Evolutionary conservation across 768 basidiomycete genomes (phyloP).

Genomic region (Mycena belliarum): DNA sequence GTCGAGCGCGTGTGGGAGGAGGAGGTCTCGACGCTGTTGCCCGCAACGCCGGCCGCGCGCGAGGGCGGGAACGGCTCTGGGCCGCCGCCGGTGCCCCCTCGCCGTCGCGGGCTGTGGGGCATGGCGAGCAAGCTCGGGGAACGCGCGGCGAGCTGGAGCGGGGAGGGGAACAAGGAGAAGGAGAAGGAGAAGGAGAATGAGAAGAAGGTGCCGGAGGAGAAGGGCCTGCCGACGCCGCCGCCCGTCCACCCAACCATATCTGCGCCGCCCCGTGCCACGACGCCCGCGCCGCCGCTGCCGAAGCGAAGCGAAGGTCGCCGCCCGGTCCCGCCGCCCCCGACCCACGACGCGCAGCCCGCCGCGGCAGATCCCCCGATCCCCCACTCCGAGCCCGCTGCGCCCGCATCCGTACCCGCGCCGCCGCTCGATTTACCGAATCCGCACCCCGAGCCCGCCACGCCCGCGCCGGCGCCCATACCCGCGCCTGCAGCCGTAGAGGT

Average conservation of each 20-base stretch:
- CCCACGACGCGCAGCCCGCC: neutral
- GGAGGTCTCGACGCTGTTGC: conserved; percentile 45
- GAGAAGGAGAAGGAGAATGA: neutral
- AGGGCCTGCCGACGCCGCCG: conserved; percentile 35
- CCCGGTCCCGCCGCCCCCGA: conserved; percentile 12
- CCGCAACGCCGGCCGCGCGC: conserved; percentile 37
- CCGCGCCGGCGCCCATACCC: no score
- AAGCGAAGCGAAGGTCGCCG: conserved; percentile 45
- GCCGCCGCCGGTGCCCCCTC: conserved; percentile 7
- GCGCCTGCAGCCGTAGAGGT: no score
- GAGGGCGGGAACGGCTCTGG: no score
- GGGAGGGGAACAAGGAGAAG: conserved; percentile 41
- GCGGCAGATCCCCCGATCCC: no score
- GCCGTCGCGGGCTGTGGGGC: conserved; percentile 66
- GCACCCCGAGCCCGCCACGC: no score
- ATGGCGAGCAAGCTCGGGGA: conserved; percentile 65
- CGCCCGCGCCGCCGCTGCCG: conserved; percentile 49
- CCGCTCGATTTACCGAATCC: no score
- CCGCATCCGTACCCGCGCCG: neutral
- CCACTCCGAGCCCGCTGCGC: conserved; percentile 1
- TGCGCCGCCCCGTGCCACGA: conserved; percentile 21
- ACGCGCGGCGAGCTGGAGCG: conserved; percentile 57
- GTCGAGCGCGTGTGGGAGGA: conserved; percentile 92
- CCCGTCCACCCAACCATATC: conserved; percentile 26
- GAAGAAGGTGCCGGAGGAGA: conserved; percentile 6